phyloP scores from a whole-genome alignment of 2,329 filamentous ascomycete species.

The Stachybotrys echinatus region DNA sequence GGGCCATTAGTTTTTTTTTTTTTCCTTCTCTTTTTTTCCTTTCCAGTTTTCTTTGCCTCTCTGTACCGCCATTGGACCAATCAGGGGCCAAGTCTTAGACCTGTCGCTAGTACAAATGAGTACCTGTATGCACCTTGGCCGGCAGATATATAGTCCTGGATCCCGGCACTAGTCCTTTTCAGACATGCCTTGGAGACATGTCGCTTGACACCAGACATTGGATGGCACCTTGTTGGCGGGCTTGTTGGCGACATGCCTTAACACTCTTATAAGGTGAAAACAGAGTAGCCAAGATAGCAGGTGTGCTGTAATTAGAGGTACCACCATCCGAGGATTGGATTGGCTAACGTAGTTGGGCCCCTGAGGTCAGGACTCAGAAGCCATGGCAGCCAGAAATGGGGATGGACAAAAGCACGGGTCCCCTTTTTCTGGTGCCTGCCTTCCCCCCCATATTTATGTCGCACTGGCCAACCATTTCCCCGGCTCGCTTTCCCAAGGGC shows the following conservation, averaged over 20 bases:
- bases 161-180: not conserved
- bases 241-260: too few species aligned
- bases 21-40: not conserved
- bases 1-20: not conserved
- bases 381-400: too few species aligned
- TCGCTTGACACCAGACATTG: too few species aligned
- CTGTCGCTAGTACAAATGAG: not conserved
- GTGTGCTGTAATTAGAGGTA: too few species aligned
- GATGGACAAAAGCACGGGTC: slow-evolving; percentile 9
- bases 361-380: too few species aligned
- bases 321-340: too few species aligned
- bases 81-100: not conserved
- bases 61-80: not conserved
- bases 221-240: too few species aligned
- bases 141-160: slow-evolving; percentile 29
- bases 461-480: slow-evolving; percentile 21
- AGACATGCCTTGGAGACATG: too few species aligned
- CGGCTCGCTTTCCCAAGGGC: slow-evolving; percentile 13
- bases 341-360: too few species aligned
- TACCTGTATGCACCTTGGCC: slow-evolving; percentile 10
- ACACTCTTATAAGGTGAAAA: too few species aligned
- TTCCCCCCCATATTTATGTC: slow-evolving; percentile 16
- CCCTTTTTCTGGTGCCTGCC: slow-evolving; percentile 8
- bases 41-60: not conserved
- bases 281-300: too few species aligned